Conservation (phyloP, 2,329 filamentous ascomycete species). For the Salinomyces thailandicus region DNA sequence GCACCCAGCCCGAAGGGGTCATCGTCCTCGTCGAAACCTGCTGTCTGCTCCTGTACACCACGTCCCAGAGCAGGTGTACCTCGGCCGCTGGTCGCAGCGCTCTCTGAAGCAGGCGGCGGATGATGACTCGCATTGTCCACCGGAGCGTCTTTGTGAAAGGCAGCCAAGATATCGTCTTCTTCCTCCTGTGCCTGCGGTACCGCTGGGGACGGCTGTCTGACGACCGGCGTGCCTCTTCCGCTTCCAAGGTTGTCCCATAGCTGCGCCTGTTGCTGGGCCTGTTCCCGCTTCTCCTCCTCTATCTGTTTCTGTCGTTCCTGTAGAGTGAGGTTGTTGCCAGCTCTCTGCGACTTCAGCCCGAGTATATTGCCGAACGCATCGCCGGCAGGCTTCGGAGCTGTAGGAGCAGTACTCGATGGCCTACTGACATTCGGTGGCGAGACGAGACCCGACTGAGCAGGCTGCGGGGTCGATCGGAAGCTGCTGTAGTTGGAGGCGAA, state of each 20-base stretch:
- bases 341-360: slow-evolving; percentile 50
- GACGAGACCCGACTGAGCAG: slow-evolving; percentile 28
- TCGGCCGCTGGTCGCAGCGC: slow-evolving; percentile 27
- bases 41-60: not conserved
- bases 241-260: slow-evolving; percentile 65
- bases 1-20: slow-evolving; percentile 72
- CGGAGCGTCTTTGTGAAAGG: slow-evolving; percentile 49
- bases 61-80: slow-evolving; percentile 27
- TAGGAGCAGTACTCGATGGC: slow-evolving; percentile 31
- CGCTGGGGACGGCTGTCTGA: slow-evolving; percentile 15
- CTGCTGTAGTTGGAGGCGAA: slow-evolving; percentile 23
- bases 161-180: slow-evolving; percentile 51
- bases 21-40: slow-evolving; percentile 51
- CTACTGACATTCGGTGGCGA: slow-evolving; percentile 24
- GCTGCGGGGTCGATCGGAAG: slow-evolving; percentile 28
- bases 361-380: slow-evolving; percentile 75
- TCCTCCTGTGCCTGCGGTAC: slow-evolving; percentile 22
- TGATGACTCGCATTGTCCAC: slow-evolving; percentile 52
- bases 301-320: slow-evolving; percentile 57
- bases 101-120: slow-evolving; percentile 33
- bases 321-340: slow-evolving; percentile 58
- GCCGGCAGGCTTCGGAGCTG: slow-evolving; percentile 41
- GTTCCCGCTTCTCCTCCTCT: slow-evolving; percentile 65
- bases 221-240: slow-evolving; percentile 35
- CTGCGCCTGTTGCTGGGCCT: slow-evolving; percentile 63